Conservation (phyloP, 805 yeast species). For the Metschnikowia anglica region DNA sequence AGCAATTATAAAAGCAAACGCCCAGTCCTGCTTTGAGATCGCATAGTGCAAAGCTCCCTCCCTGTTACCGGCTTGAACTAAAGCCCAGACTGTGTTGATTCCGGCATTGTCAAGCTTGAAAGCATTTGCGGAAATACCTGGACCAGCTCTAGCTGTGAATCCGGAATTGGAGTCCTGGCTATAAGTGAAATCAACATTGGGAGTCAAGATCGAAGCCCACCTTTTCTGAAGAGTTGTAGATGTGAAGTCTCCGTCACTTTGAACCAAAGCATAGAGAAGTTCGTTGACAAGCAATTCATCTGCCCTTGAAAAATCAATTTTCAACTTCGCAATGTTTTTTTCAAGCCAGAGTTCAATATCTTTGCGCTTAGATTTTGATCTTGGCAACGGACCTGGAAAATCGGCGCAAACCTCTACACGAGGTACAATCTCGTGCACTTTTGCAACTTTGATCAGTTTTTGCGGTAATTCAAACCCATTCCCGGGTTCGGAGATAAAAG, state of each 20-base stretch:
- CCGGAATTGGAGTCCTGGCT: slow-evolving; percentile 18
- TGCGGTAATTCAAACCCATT: slow-evolving; percentile 34
- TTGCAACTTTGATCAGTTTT: slow-evolving; percentile 36
- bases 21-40: slow-evolving; percentile 66
- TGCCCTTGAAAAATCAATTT: slow-evolving; percentile 6
- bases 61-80: slow-evolving; percentile 61
- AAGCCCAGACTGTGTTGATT: slow-evolving; percentile 30
- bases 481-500: slow-evolving; percentile 25
- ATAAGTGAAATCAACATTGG: slow-evolving; percentile 38
- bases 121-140: slow-evolving; percentile 36
- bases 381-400: slow-evolving; percentile 70
- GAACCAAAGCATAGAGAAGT: slow-evolving; percentile 29
- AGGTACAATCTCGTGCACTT: slow-evolving; percentile 20
- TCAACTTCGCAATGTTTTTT: slow-evolving; percentile 22
- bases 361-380: slow-evolving; percentile 56
- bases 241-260: slow-evolving; percentile 32
- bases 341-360: slow-evolving; percentile 66
- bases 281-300: slow-evolving; percentile 35
- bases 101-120: slow-evolving; percentile 42
- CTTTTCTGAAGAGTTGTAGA: slow-evolving; percentile 29
- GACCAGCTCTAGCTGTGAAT: slow-evolving; percentile 3
- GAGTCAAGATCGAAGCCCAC: slow-evolving; percentile 43
- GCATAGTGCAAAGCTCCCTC: slow-evolving; percentile 65
- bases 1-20: slow-evolving; percentile 71
- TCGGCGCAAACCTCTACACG: slow-evolving; percentile 30